These are phyloP conservation scores for Puya raimondii DNA, from an alignment of 176 grass and related monocot genomes.

Conservation along the genomic window DNA sequence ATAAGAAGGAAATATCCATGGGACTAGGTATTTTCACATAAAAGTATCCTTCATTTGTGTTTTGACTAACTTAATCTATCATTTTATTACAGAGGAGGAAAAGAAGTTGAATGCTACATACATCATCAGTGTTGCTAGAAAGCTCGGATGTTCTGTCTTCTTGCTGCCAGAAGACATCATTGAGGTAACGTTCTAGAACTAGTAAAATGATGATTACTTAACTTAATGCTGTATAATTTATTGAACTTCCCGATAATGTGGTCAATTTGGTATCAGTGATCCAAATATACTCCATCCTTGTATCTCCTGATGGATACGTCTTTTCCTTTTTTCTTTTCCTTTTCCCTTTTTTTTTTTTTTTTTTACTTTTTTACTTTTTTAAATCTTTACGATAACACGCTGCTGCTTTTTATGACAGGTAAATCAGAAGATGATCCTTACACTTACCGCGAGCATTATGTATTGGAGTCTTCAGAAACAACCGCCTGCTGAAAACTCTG, in stretches of 20 bases:
- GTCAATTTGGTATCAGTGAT: not conserved
- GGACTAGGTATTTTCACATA: no score
- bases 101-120: conserved; percentile 97
- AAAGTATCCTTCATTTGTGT: not conserved
- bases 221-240: not conserved
- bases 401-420: conserved; percentile 38
- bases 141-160: conserved; percentile 93
- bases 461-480: conserved; percentile 50
- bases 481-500: conserved; percentile 26
- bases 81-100: conserved; percentile 56
- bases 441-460: conserved; percentile 95
- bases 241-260: no score
- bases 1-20: no score
- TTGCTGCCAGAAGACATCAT: conserved; percentile 91
- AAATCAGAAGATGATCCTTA: conserved; percentile 98
- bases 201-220: conserved; percentile 3
- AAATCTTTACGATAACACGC: not conserved
- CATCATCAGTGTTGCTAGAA: conserved; percentile 91
- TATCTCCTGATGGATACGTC: not conserved
- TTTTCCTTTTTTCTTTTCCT: not conserved
- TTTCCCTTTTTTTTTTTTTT: not conserved
- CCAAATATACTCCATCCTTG: not conserved
- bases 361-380: not conserved
- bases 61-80: not conserved
- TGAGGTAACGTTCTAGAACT: conserved; percentile 47